Base-by-base conservation (phyloP, 169 alveolate genomes). In the Toxoplasma gondii region DNA sequence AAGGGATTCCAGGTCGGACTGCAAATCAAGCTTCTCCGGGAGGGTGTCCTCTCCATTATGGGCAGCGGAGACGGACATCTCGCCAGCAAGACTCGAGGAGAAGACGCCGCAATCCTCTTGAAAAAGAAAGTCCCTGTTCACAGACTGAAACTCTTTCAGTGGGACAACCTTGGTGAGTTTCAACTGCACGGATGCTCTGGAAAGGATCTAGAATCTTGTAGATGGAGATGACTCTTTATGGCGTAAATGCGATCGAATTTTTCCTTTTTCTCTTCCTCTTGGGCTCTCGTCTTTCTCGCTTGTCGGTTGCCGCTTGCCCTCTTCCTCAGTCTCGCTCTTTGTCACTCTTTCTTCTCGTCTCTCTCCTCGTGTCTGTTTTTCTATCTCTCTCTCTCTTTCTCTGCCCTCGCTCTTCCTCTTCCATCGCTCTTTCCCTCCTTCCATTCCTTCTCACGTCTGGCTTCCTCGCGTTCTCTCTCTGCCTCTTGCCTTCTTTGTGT, bases 1-100 rank as follows among this genome's bases (percentile, higher is more conserved):
- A n/a, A 74, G 7, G 67, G 90, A 2, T 82, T 82, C 41, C 90
- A 82, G 34, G 90, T 82, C 9, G 90, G 39, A 1, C 90, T 82
- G 12, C 90, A 82, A 49, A 24, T 41, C 44, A 2, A 82, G 38
- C 90, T 82, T 4, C 67, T 82, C 38, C n/a, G 41, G 1, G 90
- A 82, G 41, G 90, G 90, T 31, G 64, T 82, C 12, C 90, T 82
- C 41, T 82, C 90, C 1, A 27, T 82, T 24, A 27, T 82, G 69
- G 45, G 49, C 22, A 19, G 69, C 53, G 45, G 19, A 16, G 90
- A 39, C n/a, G 67, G 22, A 27, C 12, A 5, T 16, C 39, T 78
- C 86, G 53, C 12, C 34, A 24, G 19, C 22, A 64, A 41, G 69
- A 64, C 90, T 17, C 53, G 90, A 36, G 90, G 64, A 36, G 90